Conservation (phyloP, 2,329 filamentous ascomycete genomes). For the Beauveria australis region DNA sequence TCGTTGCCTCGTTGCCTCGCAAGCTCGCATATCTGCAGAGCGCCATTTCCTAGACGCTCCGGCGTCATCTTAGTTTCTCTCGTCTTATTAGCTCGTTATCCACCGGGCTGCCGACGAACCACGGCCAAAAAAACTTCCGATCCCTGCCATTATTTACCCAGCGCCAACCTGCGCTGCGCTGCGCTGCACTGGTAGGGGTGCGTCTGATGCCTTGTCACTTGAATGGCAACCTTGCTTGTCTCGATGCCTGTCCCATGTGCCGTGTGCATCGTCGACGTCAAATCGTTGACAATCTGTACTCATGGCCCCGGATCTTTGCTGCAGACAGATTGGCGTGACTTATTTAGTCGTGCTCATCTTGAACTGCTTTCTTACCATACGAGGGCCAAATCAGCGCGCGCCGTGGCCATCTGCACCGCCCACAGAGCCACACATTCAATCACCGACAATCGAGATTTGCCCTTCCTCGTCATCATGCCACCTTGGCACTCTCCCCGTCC, state of each 20-base stretch:
- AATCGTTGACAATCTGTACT: no score
- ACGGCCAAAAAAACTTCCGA: background rate
- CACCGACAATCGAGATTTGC: slow-evolving; percentile 1
- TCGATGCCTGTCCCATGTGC: background rate
- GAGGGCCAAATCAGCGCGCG: no score
- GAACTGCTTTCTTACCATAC: no score
- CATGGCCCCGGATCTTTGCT: background rate
- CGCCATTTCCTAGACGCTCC: background rate
- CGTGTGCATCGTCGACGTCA: background rate
- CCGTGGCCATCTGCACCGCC: background rate
- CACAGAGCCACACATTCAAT: background rate
- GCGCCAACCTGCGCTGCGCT: background rate
- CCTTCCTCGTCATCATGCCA: background rate
- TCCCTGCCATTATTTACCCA: background rate
- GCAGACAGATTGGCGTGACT: background rate
- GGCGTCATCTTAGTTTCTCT: background rate
- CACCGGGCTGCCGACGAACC: background rate
- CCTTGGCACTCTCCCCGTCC: background rate
- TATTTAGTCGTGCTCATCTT: no score
- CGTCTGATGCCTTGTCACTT: background rate
- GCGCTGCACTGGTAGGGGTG: background rate
- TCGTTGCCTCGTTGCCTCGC: background rate
- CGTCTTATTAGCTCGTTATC: background rate
- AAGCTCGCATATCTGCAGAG: background rate
- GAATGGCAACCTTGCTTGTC: background rate